Conservation (phyloP, 768 basidiomycete genomes). For the Russula sp. region DNA sequence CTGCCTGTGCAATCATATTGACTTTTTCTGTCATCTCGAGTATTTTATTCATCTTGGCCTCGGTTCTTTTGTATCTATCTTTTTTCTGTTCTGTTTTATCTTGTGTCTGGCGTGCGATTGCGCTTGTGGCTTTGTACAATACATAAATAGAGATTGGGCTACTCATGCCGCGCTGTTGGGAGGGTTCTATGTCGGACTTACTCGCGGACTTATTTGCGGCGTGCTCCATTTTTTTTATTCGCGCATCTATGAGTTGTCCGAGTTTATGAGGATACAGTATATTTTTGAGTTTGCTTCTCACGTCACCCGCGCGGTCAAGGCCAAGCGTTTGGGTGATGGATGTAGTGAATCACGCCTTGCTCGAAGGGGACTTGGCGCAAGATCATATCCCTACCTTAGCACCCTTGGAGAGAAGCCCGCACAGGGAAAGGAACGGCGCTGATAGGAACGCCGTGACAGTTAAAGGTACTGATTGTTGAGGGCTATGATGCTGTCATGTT, state of each 20-base stretch:
- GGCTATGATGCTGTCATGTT: not conserved
- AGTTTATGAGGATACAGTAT: slow-evolving; percentile 7
- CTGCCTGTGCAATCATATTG: slow-evolving; percentile 16
- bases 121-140: slow-evolving; percentile 25
- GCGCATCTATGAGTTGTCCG: slow-evolving; percentile 3
- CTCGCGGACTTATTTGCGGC: slow-evolving; percentile 15
- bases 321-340: no score
- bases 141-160: slow-evolving; percentile 21
- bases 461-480: slow-evolving; percentile 8
- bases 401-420: not conserved
- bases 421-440: not conserved
- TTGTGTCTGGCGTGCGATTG: slow-evolving; percentile 23
- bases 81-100: slow-evolving; percentile 10
- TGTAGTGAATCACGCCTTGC: not conserved
- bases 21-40: slow-evolving; percentile 15
- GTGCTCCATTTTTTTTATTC: slow-evolving; percentile 13
- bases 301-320: not conserved
- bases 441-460: not conserved
- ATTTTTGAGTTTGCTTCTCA: not conserved
- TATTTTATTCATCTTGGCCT: slow-evolving; percentile 25
- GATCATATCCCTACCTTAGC: not conserved
- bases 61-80: slow-evolving; percentile 24
- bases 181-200: slow-evolving; percentile 19
- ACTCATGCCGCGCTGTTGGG: slow-evolving; percentile 12
- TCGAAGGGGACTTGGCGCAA: slow-evolving; percentile 4